Evolutionary conservation across 179 eudicot species (phyloP), one percentile per base, ranked within the genome.

Genomic region (Silene vulgaris): DNA sequence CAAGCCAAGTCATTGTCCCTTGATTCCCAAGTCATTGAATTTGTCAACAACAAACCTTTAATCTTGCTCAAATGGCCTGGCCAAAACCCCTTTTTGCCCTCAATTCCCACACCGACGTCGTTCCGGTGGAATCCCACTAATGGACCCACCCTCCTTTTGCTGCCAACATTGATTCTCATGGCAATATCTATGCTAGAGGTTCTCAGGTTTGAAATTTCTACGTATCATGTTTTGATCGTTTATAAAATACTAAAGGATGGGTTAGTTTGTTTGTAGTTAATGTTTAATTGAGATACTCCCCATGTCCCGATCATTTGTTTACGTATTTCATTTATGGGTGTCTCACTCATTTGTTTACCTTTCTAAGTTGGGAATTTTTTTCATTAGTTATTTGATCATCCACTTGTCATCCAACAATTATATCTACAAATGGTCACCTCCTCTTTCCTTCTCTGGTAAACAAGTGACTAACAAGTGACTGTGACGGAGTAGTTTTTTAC

Each of bases 61-160:
- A 72, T 93, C 61, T 82, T 93, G 73, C 81, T 93, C 59, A 91
- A 89, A 45, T 88, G 90, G 91, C 80, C 88, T 16, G 98, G 97
- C 0, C 74, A 80, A 54, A 63, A 86, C 76, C 90, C 90, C 0
- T 20, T 78, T 3, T 86, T 93, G 48, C 88, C 89, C 29, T 80
- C 95, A 45, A 57, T 93, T 21, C 83, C 3, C 98, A 93, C 81
- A 89, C 93, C n/a, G 98, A 91, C 20, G 96, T 92, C 16, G 97
- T 93, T 79, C 95, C 97, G 26, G 92, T 85, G 23, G 97, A 93
- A 84, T 65, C 77, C 29, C 66, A 74, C 52, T 89, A 93, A 85
- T 93, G 98, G 98, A 17, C 71, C 20, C 83, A 84, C 67, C 81
- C 86, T 23, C 98, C 97, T 19, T 91, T 93, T 79, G 89, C 74